These are phyloP conservation scores for Corymbia citriodora DNA, from an alignment of 441 rosid genomes.

Conservation along the genomic window DNA sequence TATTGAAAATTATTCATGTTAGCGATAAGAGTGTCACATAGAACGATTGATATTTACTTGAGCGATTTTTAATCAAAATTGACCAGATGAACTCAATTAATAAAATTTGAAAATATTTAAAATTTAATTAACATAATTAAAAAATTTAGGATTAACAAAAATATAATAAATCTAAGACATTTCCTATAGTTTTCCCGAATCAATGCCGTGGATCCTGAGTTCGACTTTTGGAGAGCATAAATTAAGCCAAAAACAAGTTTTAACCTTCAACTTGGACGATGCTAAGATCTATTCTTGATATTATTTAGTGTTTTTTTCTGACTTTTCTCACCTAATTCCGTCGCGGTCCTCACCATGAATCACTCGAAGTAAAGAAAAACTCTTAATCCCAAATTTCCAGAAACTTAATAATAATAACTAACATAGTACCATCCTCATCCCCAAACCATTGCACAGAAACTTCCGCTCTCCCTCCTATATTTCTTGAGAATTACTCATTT, in stretches of 20 bases:
- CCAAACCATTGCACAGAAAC: not conserved
- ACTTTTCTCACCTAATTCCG: not conserved
- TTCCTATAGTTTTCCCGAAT: rapidly evolving
- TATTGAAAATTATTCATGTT: too few species aligned
- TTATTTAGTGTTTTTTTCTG: not conserved
- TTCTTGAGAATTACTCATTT: not conserved
- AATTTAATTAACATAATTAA: too few species aligned
- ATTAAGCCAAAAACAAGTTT: not conserved
- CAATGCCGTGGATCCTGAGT: not conserved
- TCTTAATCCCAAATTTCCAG: not conserved
- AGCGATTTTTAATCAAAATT: too few species aligned
- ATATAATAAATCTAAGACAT: too few species aligned
- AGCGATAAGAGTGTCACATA: too few species aligned
- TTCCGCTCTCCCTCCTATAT: not conserved
- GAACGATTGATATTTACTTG: too few species aligned
- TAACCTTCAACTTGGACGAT: not conserved
- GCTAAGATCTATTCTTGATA: not conserved
- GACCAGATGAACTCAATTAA: not conserved
- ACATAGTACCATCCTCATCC: not conserved
- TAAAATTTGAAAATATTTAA: too few species aligned
- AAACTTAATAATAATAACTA: not conserved
- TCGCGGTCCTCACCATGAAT: not conserved
- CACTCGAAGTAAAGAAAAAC: not conserved
- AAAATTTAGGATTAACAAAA: too few species aligned
- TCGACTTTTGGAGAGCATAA: not conserved